Conservation (phyloP, 495 filamentous ascomycete genomes). For the Penicillium subrubescens region DNA sequence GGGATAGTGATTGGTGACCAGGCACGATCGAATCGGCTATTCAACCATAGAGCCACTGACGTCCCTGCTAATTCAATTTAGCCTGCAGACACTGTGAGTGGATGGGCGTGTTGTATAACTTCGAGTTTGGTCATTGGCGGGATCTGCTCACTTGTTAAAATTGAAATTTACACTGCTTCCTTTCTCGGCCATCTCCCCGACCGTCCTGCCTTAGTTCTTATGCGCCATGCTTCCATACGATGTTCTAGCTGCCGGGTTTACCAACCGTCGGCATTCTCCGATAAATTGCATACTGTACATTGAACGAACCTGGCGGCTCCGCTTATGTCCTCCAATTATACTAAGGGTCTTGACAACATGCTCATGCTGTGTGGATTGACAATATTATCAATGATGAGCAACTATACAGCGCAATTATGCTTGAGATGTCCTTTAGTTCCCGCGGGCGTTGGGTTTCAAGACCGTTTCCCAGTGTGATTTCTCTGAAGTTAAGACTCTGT, state of each 20-base stretch:
- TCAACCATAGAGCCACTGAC: background rate
- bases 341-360: background rate
- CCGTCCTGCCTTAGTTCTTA: background rate
- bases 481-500: too few relatives aligned
- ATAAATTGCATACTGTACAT: background rate
- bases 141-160: background rate
- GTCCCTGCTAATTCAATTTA: background rate
- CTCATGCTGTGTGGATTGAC: background rate
- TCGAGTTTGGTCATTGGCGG: background rate
- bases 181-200: background rate
- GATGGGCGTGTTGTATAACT: background rate
- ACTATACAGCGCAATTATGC: too few relatives aligned
- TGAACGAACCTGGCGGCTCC: background rate
- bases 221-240: background rate
- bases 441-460: too few relatives aligned
- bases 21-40: constrained; percentile 3
- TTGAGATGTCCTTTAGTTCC: too few relatives aligned
- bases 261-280: background rate
- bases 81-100: background rate
- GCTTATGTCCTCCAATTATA: background rate
- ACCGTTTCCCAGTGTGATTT: too few relatives aligned
- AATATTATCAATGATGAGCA: background rate
- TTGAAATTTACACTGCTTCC: background rate
- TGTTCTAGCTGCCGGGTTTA: background rate
- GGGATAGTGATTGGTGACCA: background rate